phyloP scores from a whole-genome alignment of 768 basidiomycete species.

The Peribolospora baueri region DNA sequence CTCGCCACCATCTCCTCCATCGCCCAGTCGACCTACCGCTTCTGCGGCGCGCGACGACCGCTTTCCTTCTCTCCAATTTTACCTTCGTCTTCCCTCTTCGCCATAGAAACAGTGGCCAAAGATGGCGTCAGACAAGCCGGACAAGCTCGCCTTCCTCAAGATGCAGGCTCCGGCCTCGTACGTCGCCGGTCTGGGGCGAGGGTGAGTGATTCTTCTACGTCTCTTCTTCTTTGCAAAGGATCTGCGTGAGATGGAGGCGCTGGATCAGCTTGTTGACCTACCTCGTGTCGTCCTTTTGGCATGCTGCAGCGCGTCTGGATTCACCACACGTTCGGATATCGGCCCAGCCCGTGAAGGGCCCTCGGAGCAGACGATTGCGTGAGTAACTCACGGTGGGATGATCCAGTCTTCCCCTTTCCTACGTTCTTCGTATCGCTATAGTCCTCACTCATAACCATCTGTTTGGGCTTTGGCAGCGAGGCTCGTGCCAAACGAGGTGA shows the following conservation, averaged over 20 bases:
- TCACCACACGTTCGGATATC: slow-evolving; percentile 95
- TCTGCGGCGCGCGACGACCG: too few species aligned
- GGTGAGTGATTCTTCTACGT: too few species aligned
- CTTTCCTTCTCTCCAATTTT: too few species aligned
- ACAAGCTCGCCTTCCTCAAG: too few species aligned
- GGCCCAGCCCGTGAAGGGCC: slow-evolving; percentile 92
- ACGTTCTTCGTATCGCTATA: neutral
- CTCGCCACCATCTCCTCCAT: too few species aligned
- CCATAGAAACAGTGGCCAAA: too few species aligned
- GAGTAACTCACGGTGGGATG: slow-evolving; percentile 17
- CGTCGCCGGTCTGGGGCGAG: slow-evolving; percentile 85
- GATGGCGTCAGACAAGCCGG: too few species aligned
- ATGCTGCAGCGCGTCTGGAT: slow-evolving; percentile 57
- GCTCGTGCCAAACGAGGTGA: slow-evolving; percentile 54
- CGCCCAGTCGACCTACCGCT: too few species aligned
- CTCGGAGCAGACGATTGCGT: slow-evolving; percentile 74
- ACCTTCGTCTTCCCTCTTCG: too few species aligned
- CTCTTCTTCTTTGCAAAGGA: too few species aligned
- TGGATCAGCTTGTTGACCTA: neutral
- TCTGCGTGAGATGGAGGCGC: slow-evolving; percentile 33
- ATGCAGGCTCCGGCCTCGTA: slow-evolving; percentile 62
- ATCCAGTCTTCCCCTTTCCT: neutral
- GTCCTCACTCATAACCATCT: slow-evolving; percentile 2
- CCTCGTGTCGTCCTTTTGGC: neutral
- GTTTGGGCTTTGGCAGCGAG: slow-evolving; percentile 29